phyloP scores from a whole-genome alignment of 805 yeast genomes.

The Ogataea ganodermae region DNA sequence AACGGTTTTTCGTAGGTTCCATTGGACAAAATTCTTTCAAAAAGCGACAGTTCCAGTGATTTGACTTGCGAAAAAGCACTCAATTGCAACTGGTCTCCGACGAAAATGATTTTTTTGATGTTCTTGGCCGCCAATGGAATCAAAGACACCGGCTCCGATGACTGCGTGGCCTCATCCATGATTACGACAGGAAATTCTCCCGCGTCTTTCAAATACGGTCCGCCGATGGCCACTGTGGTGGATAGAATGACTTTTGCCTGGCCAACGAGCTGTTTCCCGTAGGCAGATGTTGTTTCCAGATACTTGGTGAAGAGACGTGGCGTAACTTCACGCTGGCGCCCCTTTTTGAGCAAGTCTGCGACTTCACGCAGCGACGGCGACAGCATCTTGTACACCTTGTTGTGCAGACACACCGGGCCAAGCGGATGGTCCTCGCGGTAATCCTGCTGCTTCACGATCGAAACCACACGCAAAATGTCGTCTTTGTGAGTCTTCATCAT shows the following conservation, averaged over 20 bases:
- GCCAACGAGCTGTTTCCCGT: conserved; percentile 51
- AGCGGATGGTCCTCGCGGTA: conserved; percentile 57
- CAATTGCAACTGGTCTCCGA: conserved; percentile 78
- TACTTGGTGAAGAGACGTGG: conserved; percentile 53
- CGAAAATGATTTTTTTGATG: conserved; percentile 65
- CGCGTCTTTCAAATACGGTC: conserved; percentile 58
- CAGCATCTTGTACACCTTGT: conserved; percentile 53
- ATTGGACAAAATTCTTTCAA: conserved; percentile 64
- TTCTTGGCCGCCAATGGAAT: conserved; percentile 73
- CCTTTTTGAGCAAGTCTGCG: conserved; percentile 44
- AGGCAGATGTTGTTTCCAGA: conserved; percentile 44
- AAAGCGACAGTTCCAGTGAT: conserved; percentile 62
- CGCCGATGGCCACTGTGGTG: conserved; percentile 74
- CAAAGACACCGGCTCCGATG: conserved; percentile 70
- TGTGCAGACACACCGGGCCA: conserved; percentile 62
- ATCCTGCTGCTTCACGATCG: conserved; percentile 61
- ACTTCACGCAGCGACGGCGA: conserved; percentile 47
- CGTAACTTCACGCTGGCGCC: conserved; percentile 42
- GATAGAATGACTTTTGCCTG: conserved; percentile 73
- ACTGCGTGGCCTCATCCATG: conserved; percentile 79
- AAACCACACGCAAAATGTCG: conserved; percentile 57
- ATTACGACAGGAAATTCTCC: conserved; percentile 59
- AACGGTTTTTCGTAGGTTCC: conserved; percentile 62
- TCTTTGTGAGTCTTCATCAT: conserved; percentile 51
- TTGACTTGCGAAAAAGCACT: conserved; percentile 72